These are phyloP conservation scores for Fusarium luffae DNA, from an alignment of 2,329 filamentous ascomycete genomes.

Conservation along the genomic window DNA sequence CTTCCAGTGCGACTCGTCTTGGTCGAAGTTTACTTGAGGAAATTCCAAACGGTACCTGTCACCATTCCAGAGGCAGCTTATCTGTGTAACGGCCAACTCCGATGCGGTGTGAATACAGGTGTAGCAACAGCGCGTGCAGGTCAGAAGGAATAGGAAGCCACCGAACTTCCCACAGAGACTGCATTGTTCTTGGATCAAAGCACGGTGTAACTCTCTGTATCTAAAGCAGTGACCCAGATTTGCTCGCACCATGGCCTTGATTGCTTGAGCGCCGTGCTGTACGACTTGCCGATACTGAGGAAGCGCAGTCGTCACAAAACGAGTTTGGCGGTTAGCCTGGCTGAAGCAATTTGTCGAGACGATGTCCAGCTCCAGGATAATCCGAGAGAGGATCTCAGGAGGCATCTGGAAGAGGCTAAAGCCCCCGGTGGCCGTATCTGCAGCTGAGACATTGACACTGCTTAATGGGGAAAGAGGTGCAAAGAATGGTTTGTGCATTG, in stretches of 20 bases:
- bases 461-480: background rate
- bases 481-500: background rate
- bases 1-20: no score
- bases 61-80: background rate
- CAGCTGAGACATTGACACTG: background rate
- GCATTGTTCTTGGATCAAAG: background rate
- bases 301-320: background rate
- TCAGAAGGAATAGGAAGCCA: conserved; percentile 2
- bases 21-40: no score
- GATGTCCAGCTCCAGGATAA: conserved; percentile 4
- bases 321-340: background rate
- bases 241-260: background rate
- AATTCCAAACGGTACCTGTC: no score
- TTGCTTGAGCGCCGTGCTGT: background rate
- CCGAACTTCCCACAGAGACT: conserved; percentile 12
- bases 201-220: background rate
- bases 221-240: background rate
- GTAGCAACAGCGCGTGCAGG: conserved; percentile 18
- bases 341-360: background rate
- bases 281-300: conserved; percentile 3
- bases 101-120: background rate
- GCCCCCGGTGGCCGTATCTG: no score
- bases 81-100: background rate
- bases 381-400: background rate
- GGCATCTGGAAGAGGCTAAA: background rate